Percentiles rank a stretch among this genome's conserved stretches.
Evolutionary conservation across 73 alveolate species (phyloP).

Genomic region (Paraurostyla sp.): DNA sequence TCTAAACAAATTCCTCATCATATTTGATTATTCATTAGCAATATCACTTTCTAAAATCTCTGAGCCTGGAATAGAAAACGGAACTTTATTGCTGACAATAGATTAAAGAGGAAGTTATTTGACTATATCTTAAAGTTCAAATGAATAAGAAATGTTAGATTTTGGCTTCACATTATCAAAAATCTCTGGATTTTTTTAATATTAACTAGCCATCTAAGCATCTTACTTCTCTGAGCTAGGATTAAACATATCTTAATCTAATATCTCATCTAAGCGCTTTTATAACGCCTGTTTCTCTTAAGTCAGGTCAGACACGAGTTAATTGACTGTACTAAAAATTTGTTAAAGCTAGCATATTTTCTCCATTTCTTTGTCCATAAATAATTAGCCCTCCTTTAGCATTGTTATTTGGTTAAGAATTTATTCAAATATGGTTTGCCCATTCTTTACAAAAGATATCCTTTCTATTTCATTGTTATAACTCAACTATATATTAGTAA

Average conservation of each 20-base stretch:
- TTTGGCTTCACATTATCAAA: too few relatives aligned
- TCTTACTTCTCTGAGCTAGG: background rate
- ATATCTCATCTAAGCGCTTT: too few relatives aligned
- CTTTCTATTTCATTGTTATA: constrained; percentile 1
- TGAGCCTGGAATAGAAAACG: background rate
- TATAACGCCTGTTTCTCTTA: too few relatives aligned
- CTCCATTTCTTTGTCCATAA: background rate
- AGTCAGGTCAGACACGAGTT: too few relatives aligned
- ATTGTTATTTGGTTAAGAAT: constrained; percentile 27
- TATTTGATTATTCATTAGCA: background rate
- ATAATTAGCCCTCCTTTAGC: background rate
- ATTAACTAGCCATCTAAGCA: too few relatives aligned
- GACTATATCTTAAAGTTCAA: too few relatives aligned
- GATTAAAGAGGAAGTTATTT: too few relatives aligned
- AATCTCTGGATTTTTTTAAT: too few relatives aligned
- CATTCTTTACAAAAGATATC: constrained; percentile 60
- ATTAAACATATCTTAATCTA: background rate
- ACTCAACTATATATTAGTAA: background rate
- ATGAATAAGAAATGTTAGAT: too few relatives aligned
- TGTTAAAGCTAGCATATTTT: background rate
- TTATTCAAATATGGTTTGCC: background rate
- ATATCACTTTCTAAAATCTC: background rate
- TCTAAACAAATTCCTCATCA: background rate
- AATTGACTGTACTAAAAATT: background rate
- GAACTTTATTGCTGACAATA: background rate